Percentiles rank a stretch among this genome's conserved stretches.
Evolutionary conservation across 257 asterid species (phyloP).

Genomic region (Anisodus tanguticus): DNA sequence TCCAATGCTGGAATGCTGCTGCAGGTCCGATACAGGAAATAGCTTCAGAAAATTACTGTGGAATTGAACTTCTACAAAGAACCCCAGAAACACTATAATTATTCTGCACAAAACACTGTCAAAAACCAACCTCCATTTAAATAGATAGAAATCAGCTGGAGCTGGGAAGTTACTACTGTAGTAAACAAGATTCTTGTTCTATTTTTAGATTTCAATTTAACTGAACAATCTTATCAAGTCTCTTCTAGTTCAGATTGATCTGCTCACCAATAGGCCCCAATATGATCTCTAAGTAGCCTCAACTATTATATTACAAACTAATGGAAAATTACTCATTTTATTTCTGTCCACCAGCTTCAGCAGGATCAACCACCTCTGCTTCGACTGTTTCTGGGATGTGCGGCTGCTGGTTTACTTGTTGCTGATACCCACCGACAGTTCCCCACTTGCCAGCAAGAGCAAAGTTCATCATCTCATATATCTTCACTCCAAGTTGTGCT

Average conservation of each 20-base stretch:
- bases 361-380: constrained; percentile 82
- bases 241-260: neutral
- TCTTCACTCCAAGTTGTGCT: constrained; percentile 92
- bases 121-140: neutral
- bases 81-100: neutral
- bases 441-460: constrained; percentile 87
- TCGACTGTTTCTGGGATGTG: constrained; percentile 55
- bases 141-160: neutral
- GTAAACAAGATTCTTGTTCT: neutral
- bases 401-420: constrained; percentile 41
- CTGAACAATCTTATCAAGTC: neutral
- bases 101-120: neutral
- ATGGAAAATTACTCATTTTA: constrained; percentile 27
- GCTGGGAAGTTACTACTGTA: neutral
- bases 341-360: constrained; percentile 61
- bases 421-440: constrained; percentile 40
- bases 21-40: neutral
- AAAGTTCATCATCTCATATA: constrained; percentile 92
- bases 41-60: neutral
- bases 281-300: neutral
- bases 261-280: neutral
- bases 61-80: neutral
- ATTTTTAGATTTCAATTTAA: neutral
- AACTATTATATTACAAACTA: constrained; percentile 21
- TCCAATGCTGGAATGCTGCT: neutral